Base-by-base conservation (phyloP, 2,329 filamentous ascomycete species). In the Xylaria hypoxylon region DNA sequence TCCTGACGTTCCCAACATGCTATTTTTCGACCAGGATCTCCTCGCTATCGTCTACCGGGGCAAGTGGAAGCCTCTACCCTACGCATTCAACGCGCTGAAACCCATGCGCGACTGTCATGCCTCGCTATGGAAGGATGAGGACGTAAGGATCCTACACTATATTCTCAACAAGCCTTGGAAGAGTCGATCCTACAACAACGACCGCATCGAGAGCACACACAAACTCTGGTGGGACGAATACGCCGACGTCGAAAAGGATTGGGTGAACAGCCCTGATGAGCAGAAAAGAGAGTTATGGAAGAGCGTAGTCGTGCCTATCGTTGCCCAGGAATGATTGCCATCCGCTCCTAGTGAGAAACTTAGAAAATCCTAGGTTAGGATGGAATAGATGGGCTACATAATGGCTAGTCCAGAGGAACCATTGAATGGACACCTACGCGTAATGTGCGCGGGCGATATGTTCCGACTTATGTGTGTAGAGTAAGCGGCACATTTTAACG, bases 191-290 rank as follows among this genome's bases (percentile, higher is more conserved):
- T 75, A 70, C 64, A 69, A 74, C 17, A 60, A 65, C 15, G 62
- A 73, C 51, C 69, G 69, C 44, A 71, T 77, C 50, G 70, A 77
- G 70, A 70, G 69, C 51, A 77, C 76, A 35, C 77, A 78, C 59
- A 71, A 70, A 68, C 62, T 78, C 31, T 78, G 77, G 77, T 78
- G 77, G 77, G 75, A 77, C 42, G 71, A 71, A 56, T 77, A 65
- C 19, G 67, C 63, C 40, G 62, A 64, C 38, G 71, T 76, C 19
- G 75, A 77, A 70, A 71, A 63, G 68, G 70, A 75, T 68, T 78
- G 77, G 77, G 59, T 65, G 0, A 68, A 68, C 50, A 71, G 70
- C 24, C n/a, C 47, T 0, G 72, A 75, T 26, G 71, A 62, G 63
- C 57, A 72, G 60, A 77, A 74, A 68, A 71, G 56, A 65, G 67